Base-by-base conservation (phyloP, 2,329 filamentous ascomycete genomes). In the Pezicula radicicola region DNA sequence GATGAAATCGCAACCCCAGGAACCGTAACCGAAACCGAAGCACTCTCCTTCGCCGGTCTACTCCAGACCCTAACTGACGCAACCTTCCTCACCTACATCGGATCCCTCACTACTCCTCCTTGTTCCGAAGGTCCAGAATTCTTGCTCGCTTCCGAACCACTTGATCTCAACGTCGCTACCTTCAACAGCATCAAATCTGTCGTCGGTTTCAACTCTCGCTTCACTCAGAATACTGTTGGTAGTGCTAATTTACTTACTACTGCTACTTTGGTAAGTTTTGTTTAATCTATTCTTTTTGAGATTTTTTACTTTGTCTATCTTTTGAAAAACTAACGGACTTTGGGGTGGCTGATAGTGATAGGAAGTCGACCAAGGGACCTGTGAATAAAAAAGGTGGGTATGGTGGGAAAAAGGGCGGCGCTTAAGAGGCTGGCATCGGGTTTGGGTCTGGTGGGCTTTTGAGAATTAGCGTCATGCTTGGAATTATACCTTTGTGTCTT, bases 21-120 rank as follows among this genome's bases (percentile, higher is more conserved):
- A 9, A 46, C 44, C 10, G 30, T 57, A 25, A 55, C 53, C 10
- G 53, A 57, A 35, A 57, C 50, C 8, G 50, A 48, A n/a, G 16
- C 48, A n/a, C 28, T 57, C 13, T 42, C 52, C 27, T 59, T 55
- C 49, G 9, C 49, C 9, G 21, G 39, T 13, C 48, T 54, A 15
- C 30, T 55, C 35, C 18, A 48, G 25, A n/a, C 33, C 28, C 46
- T 55, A 19, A 41, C 39, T 6, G 48, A 27, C n/a, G 46, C 57
- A 42, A 37, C 46, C 12, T 25, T 59, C 7, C 28, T 44, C 33
- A 60, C 73, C 52, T 86, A 85, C 70, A 65, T 67, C 12, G 83
- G 83, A 18, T 83, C 79, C 16, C 71, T 86, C 44, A 86, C 83
- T 39, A 85, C 81, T 0, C 83, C 83, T 18, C 83, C 83, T 4